These are phyloP conservation scores for Kingdonia uniflora DNA, from an alignment of 164 flowering plant genomes.

Conservation along the genomic window DNA sequence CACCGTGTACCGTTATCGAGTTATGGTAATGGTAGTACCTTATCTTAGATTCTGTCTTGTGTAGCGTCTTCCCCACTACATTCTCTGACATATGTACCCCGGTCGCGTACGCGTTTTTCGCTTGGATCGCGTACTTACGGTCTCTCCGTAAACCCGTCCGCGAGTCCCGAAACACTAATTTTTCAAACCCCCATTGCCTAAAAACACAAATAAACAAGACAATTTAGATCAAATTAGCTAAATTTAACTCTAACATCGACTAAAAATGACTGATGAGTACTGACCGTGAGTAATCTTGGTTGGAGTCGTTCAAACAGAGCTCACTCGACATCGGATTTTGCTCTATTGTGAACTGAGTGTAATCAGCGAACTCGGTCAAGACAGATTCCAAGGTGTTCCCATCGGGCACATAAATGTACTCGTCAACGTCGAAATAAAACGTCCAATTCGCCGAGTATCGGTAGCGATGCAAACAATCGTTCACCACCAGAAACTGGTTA, in stretches of 20 bases:
- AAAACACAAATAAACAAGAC: neutral
- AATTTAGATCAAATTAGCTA: neutral
- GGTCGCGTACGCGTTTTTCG: conserved; percentile 34
- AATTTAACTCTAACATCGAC: neutral
- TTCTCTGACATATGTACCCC: conserved; percentile 55
- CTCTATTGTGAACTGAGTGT: conserved; percentile 63
- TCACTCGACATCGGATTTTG: conserved; percentile 56
- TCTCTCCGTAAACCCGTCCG: conserved; percentile 31
- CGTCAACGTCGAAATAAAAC: conserved; percentile 59
- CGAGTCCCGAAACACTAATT: conserved; percentile 39
- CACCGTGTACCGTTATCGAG: conserved; percentile 41
- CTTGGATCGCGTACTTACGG: conserved; percentile 42
- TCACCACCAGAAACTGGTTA: conserved; percentile 58
- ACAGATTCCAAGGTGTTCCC: conserved; percentile 36
- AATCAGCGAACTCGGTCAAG: conserved; percentile 28
- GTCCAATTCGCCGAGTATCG: conserved; percentile 53
- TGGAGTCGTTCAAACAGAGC: conserved; percentile 44
- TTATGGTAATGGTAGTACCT: conserved; percentile 61
- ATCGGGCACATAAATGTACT: conserved; percentile 48
- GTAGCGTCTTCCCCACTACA: conserved; percentile 32
- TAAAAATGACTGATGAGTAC: neutral
- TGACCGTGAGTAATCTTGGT: conserved; percentile 24
- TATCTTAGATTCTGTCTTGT: conserved; percentile 38
- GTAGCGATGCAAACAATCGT: conserved; percentile 54
- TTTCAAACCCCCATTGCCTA: conserved; percentile 57